phyloP scores from a whole-genome alignment of 345 rosid species.

The Combretum micranthum region DNA sequence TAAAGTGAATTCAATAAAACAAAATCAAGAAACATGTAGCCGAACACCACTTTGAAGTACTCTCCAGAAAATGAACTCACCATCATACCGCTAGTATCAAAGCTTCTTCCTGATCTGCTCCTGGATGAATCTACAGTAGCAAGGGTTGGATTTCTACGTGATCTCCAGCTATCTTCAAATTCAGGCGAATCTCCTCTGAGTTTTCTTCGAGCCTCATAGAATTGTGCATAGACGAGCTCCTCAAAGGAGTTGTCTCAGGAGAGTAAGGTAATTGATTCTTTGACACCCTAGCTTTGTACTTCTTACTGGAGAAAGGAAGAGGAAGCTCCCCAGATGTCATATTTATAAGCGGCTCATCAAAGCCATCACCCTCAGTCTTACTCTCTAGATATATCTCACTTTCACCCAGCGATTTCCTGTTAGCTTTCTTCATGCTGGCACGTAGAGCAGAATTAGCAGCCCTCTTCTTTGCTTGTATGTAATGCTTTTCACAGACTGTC shows the following conservation, averaged over 20 bases:
- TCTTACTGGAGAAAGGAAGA: slow-evolving; percentile 30
- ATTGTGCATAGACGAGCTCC: slow-evolving; percentile 35
- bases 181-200: slow-evolving; percentile 41
- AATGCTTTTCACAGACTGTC: slow-evolving; percentile 97
- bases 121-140: slow-evolving; percentile 49
- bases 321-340: slow-evolving; percentile 34
- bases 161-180: slow-evolving; percentile 55
- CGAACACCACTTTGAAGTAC: not conserved
- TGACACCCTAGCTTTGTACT: slow-evolving; percentile 37
- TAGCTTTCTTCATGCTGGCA: slow-evolving; percentile 77
- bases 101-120: slow-evolving; percentile 59
- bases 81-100: slow-evolving; percentile 35
- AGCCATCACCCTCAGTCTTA: slow-evolving; percentile 62
- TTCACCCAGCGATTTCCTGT: slow-evolving; percentile 54
- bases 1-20: too few species aligned
- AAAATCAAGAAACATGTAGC: slow-evolving; percentile 3
- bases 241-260: slow-evolving; percentile 44
- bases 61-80: slow-evolving; percentile 23
- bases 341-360: slow-evolving; percentile 37
- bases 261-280: slow-evolving; percentile 39
- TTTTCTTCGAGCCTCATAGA: slow-evolving; percentile 44
- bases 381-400: slow-evolving; percentile 59
- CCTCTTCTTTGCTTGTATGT: slow-evolving; percentile 85
- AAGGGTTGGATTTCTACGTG: slow-evolving; percentile 45
- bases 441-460: slow-evolving; percentile 91